phyloP scores from a whole-genome alignment of 2,329 filamentous ascomycete genomes.

The Aplosporella prunicola region DNA sequence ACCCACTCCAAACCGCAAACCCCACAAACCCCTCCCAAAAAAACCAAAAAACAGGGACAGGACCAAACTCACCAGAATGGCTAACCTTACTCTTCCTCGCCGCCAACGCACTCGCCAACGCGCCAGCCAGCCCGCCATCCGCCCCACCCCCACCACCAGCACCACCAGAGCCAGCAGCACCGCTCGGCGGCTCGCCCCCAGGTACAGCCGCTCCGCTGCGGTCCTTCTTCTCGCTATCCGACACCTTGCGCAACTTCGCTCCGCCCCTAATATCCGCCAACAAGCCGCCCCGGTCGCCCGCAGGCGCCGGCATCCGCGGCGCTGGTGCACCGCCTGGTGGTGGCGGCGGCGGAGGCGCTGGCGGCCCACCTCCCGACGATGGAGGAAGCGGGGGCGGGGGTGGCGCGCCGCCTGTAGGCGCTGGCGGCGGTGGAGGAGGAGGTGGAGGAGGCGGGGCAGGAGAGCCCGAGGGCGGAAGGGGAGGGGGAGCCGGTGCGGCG shows the following conservation, averaged over 20 bases:
- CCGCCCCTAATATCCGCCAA: slow-evolving; percentile 62
- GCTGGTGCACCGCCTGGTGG: slow-evolving; percentile 18
- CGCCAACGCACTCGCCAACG: slow-evolving; percentile 71
- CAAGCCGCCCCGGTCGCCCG: slow-evolving; percentile 48
- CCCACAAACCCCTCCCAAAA: too few relatives aligned
- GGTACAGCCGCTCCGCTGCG: slow-evolving; percentile 56
- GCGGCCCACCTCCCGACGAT: slow-evolving; percentile 17
- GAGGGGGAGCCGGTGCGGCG: slow-evolving; percentile 21
- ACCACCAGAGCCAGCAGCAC: slow-evolving; percentile 42
- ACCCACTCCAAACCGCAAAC: too few relatives aligned
- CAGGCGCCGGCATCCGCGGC: slow-evolving; percentile 30
- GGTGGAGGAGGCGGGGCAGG: slow-evolving; percentile 11
- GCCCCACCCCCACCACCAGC: slow-evolving; percentile 23
- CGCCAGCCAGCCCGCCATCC: slow-evolving; percentile 34
- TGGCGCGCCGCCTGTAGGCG: slow-evolving; percentile 25
- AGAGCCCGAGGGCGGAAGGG: slow-evolving; percentile 30
- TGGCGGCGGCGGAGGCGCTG: slow-evolving; percentile 33
- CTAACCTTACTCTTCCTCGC: slow-evolving; percentile 89
- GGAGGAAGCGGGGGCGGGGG: slow-evolving; percentile 36
- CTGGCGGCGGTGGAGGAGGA: slow-evolving; percentile 29
- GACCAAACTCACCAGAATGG: slow-evolving; percentile 67
- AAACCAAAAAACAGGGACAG: background rate
- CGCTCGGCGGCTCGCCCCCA: slow-evolving; percentile 34
- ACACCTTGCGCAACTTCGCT: slow-evolving; percentile 62
- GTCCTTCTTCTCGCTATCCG: slow-evolving; percentile 59